These are phyloP conservation scores for Diaporthe citrichinensis DNA, from an alignment of 2,329 filamentous ascomycete genomes.

Conservation along the genomic window DNA sequence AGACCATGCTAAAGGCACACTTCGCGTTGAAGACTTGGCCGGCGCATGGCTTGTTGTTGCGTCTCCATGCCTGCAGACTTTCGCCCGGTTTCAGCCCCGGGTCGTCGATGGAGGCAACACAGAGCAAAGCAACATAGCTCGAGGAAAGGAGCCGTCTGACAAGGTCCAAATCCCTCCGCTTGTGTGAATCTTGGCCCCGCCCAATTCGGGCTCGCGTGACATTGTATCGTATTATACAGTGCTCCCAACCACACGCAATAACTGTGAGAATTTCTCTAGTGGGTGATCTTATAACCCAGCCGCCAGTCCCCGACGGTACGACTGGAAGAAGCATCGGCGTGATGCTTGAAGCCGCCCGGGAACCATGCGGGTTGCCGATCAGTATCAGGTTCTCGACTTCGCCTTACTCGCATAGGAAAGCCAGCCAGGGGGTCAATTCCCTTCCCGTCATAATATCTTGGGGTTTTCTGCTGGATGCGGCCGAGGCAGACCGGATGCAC, in stretches of 20 bases:
- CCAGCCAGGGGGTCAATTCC: conserved; percentile 4
- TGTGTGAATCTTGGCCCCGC: conserved; percentile 13
- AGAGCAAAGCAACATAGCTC: neutral
- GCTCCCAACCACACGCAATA: neutral
- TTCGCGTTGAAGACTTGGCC: neutral
- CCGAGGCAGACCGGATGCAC: conserved; percentile 31
- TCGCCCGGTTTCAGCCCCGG: neutral
- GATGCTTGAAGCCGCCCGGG: conserved; percentile 31
- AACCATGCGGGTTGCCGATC: conserved; percentile 35
- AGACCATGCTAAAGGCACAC: neutral
- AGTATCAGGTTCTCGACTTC: conserved; percentile 10
- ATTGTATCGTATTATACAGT: conserved; percentile 26
- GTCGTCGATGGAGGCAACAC: neutral
- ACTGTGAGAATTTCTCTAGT: conserved; percentile 2
- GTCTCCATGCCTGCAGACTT: neutral
- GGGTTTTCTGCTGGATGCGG: conserved; percentile 24
- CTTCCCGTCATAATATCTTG: conserved; percentile 20
- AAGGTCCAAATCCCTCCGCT: conserved; percentile 7
- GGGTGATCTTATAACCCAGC: conserved; percentile 29
- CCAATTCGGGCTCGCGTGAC: conserved; percentile 1
- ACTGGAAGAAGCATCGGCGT: conserved; percentile 24
- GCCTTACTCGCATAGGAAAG: conserved; percentile 19
- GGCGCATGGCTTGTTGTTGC: conserved; percentile 6
- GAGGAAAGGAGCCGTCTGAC: neutral
- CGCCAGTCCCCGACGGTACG: conserved; percentile 12